Conservation (phyloP, 2,329 filamentous ascomycete genomes). For the Talaromyces verruculosus region DNA sequence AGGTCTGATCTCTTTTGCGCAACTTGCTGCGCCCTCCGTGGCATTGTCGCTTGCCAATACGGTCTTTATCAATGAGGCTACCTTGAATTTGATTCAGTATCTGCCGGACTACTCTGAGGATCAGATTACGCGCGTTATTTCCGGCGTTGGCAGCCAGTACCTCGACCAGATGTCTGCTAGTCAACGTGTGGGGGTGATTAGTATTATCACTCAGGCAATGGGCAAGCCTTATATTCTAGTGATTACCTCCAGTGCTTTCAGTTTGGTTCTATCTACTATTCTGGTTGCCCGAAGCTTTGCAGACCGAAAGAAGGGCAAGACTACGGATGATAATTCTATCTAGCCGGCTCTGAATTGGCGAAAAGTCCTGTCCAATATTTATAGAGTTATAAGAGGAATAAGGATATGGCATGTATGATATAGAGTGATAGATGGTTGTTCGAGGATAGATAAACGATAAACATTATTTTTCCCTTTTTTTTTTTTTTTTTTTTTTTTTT, state of each 20-base stretch:
- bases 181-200: background rate
- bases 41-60: background rate
- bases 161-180: background rate
- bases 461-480: background rate
- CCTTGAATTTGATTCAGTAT: background rate
- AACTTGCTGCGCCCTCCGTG: background rate
- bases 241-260: background rate
- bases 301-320: background rate
- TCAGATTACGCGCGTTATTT: background rate
- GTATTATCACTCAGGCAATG: background rate
- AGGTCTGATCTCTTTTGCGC: background rate
- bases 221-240: background rate
- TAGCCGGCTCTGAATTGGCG: background rate
- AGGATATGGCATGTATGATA: background rate
- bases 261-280: background rate
- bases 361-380: background rate
- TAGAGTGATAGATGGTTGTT: background rate
- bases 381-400: background rate
- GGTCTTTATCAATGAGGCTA: background rate
- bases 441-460: background rate
- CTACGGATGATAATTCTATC: background rate
- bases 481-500: background rate
- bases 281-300: background rate
- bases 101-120: background rate
- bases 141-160: background rate